Conservation (phyloP, 768 basidiomycete genomes). For the Suillus hirtellus region DNA sequence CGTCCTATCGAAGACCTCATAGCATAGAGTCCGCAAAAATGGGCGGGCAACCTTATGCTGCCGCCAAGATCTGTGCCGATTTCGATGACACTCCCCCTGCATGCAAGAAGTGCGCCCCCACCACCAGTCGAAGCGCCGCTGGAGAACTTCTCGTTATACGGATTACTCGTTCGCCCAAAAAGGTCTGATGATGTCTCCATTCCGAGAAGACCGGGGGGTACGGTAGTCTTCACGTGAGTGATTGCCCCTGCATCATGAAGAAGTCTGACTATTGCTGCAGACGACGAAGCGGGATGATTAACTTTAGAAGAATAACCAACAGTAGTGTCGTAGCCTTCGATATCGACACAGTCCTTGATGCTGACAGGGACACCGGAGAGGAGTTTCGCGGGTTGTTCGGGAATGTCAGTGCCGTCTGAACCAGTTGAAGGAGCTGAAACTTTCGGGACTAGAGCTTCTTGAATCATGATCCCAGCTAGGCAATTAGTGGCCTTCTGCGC, state of each 20-base stretch:
- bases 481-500: conserved; percentile 51
- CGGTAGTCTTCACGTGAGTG: conserved; percentile 42
- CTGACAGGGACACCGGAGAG: conserved; percentile 49
- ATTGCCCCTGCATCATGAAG: conserved; percentile 44
- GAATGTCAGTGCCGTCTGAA: conserved; percentile 9
- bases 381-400: conserved; percentile 10
- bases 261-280: conserved; percentile 41
- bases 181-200: conserved; percentile 45
- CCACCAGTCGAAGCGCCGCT: conserved; percentile 55
- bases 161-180: conserved; percentile 49
- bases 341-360: conserved; percentile 48
- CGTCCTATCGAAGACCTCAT: conserved; percentile 41
- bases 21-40: conserved; percentile 47
- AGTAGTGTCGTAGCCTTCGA: conserved; percentile 49
- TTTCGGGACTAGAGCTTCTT: conserved; percentile 24
- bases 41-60: conserved; percentile 48
- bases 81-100: conserved; percentile 45
- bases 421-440: conserved; percentile 14
- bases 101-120: conserved; percentile 49
- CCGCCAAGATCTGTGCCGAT: conserved; percentile 53
- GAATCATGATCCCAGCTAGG: conserved; percentile 45
- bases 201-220: conserved; percentile 42
- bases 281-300: conserved; percentile 35
- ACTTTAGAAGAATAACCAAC: conserved; percentile 42
- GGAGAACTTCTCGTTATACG: conserved; percentile 41